Conservation (phyloP, 305 asterid genomes). For the Fraxinus floribunda region DNA sequence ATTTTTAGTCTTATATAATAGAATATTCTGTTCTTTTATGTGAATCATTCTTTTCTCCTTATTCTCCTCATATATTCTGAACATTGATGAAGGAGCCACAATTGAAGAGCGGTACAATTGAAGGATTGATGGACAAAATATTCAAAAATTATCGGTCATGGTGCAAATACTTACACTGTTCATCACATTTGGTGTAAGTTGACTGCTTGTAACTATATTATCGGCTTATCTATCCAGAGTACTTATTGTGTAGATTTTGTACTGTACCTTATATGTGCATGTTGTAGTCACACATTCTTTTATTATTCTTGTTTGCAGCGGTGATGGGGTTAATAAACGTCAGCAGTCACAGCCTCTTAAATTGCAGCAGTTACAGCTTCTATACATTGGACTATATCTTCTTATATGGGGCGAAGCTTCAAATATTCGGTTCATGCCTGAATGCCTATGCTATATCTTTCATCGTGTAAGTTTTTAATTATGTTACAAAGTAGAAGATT, state of each 20-base stretch:
- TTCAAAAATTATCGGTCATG: constrained; percentile 86
- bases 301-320: constrained; percentile 39
- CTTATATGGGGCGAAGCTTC: constrained; percentile 99
- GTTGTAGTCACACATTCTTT: constrained; percentile 16
- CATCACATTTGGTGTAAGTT: constrained; percentile 75
- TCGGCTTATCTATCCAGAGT: constrained; percentile 18
- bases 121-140: constrained; percentile 60
- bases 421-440: constrained; percentile 98
- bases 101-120: constrained; percentile 65
- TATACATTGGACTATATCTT: constrained; percentile 90
- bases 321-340: constrained; percentile 54
- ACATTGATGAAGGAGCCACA: constrained; percentile 39
- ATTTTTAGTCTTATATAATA: constrained; percentile 6
- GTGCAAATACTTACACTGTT: constrained; percentile 78
- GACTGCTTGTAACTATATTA: constrained; percentile 22
- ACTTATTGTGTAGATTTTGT: not conserved
- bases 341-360: constrained; percentile 74
- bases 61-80: constrained; percentile 21
- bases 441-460: constrained; percentile 94
- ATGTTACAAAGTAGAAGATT: constrained; percentile 13
- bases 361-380: constrained; percentile 82
- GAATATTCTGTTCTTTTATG: constrained; percentile 12
- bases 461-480: constrained; percentile 62
- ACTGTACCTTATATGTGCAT: not conserved
- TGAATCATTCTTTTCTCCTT: constrained; percentile 9